These are phyloP conservation scores for Metschnikowia continentalis DNA, from an alignment of 805 yeast species.

Conservation along the genomic window DNA sequence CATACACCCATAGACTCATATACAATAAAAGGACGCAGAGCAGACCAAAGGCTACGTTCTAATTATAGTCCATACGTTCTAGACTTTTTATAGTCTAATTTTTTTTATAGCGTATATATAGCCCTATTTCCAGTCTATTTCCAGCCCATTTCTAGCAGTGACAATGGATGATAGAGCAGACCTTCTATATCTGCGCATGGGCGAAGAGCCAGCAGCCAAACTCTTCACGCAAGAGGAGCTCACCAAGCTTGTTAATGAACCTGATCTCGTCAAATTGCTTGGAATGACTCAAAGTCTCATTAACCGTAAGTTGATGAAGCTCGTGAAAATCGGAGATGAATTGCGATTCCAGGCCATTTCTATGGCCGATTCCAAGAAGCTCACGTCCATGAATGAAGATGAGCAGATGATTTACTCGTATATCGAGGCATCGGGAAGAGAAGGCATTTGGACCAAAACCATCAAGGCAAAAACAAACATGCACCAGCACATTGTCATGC, in stretches of 20 bases:
- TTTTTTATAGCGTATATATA: too few relatives aligned
- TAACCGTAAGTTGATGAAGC: constrained; percentile 59
- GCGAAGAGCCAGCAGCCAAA: constrained; percentile 43
- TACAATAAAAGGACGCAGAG: too few relatives aligned
- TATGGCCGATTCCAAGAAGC: constrained; percentile 68
- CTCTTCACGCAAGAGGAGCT: constrained; percentile 70
- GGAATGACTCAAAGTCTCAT: constrained; percentile 48
- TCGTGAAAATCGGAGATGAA: constrained; percentile 63
- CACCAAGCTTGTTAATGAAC: constrained; percentile 42
- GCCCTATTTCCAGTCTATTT: too few relatives aligned
- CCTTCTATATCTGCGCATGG: constrained; percentile 62
- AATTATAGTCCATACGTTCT: too few relatives aligned
- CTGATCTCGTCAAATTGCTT: constrained; percentile 44
- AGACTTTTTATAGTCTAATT: too few relatives aligned
- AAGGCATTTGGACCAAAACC: constrained; percentile 95
- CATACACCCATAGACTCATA: background rate
- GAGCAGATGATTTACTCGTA: constrained; percentile 89
- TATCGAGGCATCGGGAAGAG: constrained; percentile 89
- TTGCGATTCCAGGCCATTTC: constrained; percentile 74
- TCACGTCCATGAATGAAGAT: constrained; percentile 75
- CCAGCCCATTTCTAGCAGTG: too few relatives aligned
- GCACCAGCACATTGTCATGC: constrained; percentile 84
- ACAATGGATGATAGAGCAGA: constrained; percentile 34
- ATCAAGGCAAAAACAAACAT: constrained; percentile 82
- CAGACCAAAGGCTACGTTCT: too few relatives aligned